Percentiles rank a stretch among this genome's conserved stretches.
Conservation (phyloP, 2,329 filamentous ascomycete species). For the Neopestalotiopsis sp. region DNA sequence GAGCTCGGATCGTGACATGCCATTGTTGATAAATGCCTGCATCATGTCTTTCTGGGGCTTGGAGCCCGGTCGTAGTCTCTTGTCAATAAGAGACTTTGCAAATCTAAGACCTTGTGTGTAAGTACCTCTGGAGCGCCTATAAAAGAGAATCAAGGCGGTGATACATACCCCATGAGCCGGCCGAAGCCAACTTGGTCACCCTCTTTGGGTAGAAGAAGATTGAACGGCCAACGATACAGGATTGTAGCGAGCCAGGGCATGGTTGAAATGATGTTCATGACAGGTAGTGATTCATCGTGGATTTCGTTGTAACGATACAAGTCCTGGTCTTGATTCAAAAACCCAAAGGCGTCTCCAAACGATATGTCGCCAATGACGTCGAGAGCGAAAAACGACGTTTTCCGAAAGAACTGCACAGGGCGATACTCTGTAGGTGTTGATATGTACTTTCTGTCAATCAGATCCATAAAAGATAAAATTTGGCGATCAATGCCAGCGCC, state of each 20-base stretch:
- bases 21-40: slow-evolving; percentile 44
- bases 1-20: slow-evolving; percentile 41
- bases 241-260: slow-evolving; percentile 43
- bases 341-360: slow-evolving; percentile 58
- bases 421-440: slow-evolving; percentile 39
- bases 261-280: slow-evolving; percentile 43
- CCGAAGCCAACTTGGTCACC: slow-evolving; percentile 46
- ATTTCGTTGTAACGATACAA: slow-evolving; percentile 51
- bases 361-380: slow-evolving; percentile 60
- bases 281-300: slow-evolving; percentile 44
- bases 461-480: slow-evolving; percentile 44
- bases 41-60: slow-evolving; percentile 43
- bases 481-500: slow-evolving; percentile 47
- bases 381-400: slow-evolving; percentile 58
- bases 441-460: slow-evolving; percentile 55
- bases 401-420: slow-evolving; percentile 54
- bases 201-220: slow-evolving; percentile 40
- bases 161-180: slow-evolving; percentile 42
- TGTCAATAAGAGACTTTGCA: slow-evolving; percentile 33
- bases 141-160: slow-evolving; percentile 13
- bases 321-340: slow-evolving; percentile 55
- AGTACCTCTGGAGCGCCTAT: not conserved
- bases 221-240: slow-evolving; percentile 44
- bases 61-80: slow-evolving; percentile 31
- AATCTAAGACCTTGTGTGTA: slow-evolving; percentile 25